Evolutionary conservation across 2,329 filamentous ascomycete genomes (phyloP).

Genomic region (Clarireedia homoeocarpa): DNA sequence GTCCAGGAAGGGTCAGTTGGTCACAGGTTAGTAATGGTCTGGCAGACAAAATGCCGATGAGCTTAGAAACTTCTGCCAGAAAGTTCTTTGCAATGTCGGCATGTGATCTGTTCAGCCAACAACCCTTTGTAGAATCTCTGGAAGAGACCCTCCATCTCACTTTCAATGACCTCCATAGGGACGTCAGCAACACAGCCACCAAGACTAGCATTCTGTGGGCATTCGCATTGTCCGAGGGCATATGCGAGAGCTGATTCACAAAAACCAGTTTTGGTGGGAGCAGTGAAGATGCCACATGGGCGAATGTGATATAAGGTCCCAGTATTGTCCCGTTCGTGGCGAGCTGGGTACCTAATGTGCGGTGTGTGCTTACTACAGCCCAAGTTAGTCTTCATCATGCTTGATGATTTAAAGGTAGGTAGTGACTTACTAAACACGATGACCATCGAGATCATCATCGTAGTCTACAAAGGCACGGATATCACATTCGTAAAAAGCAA

Average conservation of each 20-base stretch:
- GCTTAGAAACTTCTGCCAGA: background rate
- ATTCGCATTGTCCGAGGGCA: background rate
- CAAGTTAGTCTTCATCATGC: no score
- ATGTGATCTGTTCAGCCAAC: no score
- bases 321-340: background rate
- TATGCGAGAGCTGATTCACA: background rate
- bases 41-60: background rate
- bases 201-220: no score
- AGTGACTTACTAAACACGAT: no score
- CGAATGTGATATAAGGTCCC: background rate
- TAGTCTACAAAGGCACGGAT: no score
- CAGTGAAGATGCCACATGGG: background rate
- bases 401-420: no score
- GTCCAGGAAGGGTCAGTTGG: constrained; percentile 6
- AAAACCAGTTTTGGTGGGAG: background rate
- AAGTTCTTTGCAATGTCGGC: background rate
- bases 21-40: constrained; percentile 5
- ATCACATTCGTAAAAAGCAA: no score
- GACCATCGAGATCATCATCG: no score
- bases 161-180: no score
- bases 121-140: no score
- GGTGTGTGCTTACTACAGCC: background rate
- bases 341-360: background rate
- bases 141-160: no score
- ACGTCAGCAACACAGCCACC: no score